These are phyloP conservation scores for Bjerkandera adusta DNA, from an alignment of 1,284 basidiomycete genomes.

Conservation along the genomic window DNA sequence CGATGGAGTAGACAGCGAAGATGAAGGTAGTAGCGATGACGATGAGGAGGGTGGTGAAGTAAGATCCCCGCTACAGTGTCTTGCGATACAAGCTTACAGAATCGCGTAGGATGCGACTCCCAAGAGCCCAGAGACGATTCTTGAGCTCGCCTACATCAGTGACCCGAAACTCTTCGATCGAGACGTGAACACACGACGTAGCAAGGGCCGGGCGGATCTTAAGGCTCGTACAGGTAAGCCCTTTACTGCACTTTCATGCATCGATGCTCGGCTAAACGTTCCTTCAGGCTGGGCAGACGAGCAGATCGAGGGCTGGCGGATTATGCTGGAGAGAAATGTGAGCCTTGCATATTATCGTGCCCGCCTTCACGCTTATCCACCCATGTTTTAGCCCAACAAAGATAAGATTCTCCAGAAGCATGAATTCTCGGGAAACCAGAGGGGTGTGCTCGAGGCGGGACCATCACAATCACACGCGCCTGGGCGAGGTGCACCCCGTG, in stretches of 20 bases:
- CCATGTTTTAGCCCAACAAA: slow-evolving; percentile 59
- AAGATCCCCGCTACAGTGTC: neutral
- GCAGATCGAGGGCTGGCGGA: slow-evolving; percentile 86
- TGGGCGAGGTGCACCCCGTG: slow-evolving; percentile 21
- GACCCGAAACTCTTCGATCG: slow-evolving; percentile 74
- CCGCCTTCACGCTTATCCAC: slow-evolving; percentile 3
- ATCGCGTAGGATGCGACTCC: slow-evolving; percentile 17
- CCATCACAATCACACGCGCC: slow-evolving; percentile 15
- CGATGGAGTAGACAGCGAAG: slow-evolving; percentile 59
- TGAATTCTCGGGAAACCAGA: slow-evolving; percentile 68
- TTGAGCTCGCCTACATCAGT: slow-evolving; percentile 75
- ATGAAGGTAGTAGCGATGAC: slow-evolving; percentile 45
- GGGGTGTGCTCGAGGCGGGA: slow-evolving; percentile 17
- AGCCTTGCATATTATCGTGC: slow-evolving; percentile 28
- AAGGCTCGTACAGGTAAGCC: slow-evolving; percentile 58
- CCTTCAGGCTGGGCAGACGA: slow-evolving; percentile 66
- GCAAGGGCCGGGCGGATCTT: slow-evolving; percentile 63
- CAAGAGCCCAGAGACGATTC: slow-evolving; percentile 53
- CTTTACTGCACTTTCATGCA: slow-evolving; percentile 1
- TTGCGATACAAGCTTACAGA: neutral
- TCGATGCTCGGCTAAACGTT: slow-evolving; percentile 1
- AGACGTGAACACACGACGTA: slow-evolving; percentile 69
- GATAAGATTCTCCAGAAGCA: slow-evolving; percentile 69
- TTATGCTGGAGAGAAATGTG: slow-evolving; percentile 85
- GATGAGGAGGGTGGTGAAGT: slow-evolving; percentile 32